Conservation (phyloP, 441 rosid species). For the Biscutella laevigata region DNA sequence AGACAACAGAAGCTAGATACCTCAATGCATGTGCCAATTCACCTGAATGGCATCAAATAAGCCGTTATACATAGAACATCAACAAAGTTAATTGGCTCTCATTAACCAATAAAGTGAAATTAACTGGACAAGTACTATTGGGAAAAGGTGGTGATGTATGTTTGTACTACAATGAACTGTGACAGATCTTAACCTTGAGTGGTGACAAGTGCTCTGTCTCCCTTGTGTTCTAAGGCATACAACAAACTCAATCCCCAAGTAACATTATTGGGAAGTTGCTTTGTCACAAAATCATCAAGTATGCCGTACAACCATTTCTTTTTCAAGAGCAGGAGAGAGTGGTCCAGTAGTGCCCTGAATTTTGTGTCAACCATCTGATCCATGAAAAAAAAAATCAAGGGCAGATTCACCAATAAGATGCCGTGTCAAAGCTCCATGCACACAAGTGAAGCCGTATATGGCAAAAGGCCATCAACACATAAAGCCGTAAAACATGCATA, state of each 20-base stretch:
- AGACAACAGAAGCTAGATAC: constrained; percentile 94
- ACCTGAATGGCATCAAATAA: constrained; percentile 50
- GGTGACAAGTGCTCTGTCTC: constrained; percentile 73
- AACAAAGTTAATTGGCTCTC: not conserved
- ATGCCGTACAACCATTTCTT: constrained; percentile 94
- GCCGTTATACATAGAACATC: not conserved
- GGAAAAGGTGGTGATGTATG: not conserved
- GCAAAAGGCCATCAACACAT: not conserved
- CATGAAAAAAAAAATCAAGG: constrained; percentile 3
- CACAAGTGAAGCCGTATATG: constrained; percentile 8
- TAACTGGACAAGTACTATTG: not conserved
- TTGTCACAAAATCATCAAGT: constrained; percentile 91
- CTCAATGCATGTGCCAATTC: constrained; percentile 97
- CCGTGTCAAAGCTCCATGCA: constrained; percentile 9
- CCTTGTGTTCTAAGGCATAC: constrained; percentile 91
- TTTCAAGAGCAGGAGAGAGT: constrained; percentile 69
- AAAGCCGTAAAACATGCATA: not conserved
- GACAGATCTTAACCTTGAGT: constrained; percentile 62
- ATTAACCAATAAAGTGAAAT: not conserved
- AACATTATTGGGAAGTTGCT: constrained; percentile 97
- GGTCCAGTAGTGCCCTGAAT: constrained; percentile 80
- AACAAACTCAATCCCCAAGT: constrained; percentile 98
- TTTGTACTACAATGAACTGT: not conserved
- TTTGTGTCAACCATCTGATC: constrained; percentile 89
- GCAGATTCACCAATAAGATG: not conserved